Conservation (phyloP, 805 yeast species). For the Teunomyces pallodes region DNA sequence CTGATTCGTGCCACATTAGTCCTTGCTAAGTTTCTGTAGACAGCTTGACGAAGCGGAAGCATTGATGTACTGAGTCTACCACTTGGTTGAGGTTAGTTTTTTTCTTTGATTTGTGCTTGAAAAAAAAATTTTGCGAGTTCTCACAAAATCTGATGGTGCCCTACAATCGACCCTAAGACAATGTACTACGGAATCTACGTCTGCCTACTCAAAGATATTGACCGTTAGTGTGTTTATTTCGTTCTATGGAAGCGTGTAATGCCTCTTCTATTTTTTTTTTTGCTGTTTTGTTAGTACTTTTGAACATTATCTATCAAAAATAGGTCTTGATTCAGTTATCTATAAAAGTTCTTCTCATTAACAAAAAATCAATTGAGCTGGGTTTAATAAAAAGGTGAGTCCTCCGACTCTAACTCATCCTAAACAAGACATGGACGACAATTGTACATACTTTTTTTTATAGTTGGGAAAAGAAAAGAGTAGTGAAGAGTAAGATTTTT, state of each 20-base stretch:
- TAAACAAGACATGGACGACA: conserved; percentile 3
- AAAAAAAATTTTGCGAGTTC: conserved; percentile 2
- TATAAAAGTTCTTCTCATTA: conserved; percentile 33
- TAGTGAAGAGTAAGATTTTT: not conserved
- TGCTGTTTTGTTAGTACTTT: not conserved
- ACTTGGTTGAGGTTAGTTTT: conserved; percentile 3
- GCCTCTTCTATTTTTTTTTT: not conserved
- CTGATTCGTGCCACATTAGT: conserved; percentile 7
- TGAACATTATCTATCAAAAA: not conserved
- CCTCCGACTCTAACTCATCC: conserved; percentile 42
- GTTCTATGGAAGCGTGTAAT: too few relatives aligned
- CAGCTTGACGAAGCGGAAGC: conserved; percentile 18
- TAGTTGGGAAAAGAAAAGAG: not conserved
- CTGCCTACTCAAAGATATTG: too few relatives aligned
- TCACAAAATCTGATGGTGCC: not conserved
- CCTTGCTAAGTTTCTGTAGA: conserved; percentile 11
- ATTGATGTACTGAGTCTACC: conserved; percentile 7
- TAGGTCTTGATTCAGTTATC: conserved; percentile 20
- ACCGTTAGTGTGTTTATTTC: too few relatives aligned
- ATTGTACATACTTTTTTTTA: conserved; percentile 8
- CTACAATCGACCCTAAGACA: too few relatives aligned
- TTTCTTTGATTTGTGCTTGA: not conserved
- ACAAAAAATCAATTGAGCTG: conserved; percentile 45
- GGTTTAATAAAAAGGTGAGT: conserved; percentile 35
- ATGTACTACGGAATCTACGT: too few relatives aligned